Evolutionary conservation across 441 rosid genomes (phyloP), one percentile per base, ranked within the genome.

Genomic region (Gossypium lobatum): DNA sequence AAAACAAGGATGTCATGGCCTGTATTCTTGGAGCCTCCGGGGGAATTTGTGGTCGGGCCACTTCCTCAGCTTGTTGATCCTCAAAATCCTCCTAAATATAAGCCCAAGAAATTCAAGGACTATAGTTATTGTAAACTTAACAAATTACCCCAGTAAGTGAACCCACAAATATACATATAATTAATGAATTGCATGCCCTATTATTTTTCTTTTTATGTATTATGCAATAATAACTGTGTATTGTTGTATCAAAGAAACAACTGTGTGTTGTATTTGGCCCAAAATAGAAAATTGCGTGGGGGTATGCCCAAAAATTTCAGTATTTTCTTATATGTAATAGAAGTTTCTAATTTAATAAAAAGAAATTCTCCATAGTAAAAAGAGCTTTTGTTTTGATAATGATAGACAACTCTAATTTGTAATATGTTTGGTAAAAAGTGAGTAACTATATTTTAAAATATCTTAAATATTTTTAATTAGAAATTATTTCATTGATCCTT

Each of bases 71-170:
- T 89, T 1, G 79, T 79, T 11, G 23, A 77, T 59, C 75, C 73
- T 1, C 75, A 78, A 8, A 82, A 79, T 39, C 88, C 90, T 2
- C 79, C 93, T 9, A 86, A 83, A 50, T 93, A 67, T 76, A 87
- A 87, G 74, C 23, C 88, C 70, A 82, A 83, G 73, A 87, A 85
- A 16, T 93, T 86, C 78, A 80, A 79, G 77, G 97, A 91, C 37
- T 91, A 88, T 25, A 77, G 75, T 59, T 83, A 83, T 63, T 91
- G 96, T 42, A 93, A 93, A 78, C 91, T 93, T 70, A 91, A 93
- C 80, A 93, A 91, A 81, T 73, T 92, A 64, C 88, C 94, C 1
- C 93, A 78, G 78, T 84, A 62, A 64, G 5, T 2, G 64, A 17
- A 13, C 28, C 64, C 11, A n/a, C 0, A 54, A 17, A 54, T 54